These are phyloP conservation scores for Verticillium tricorpus DNA, from an alignment of 2,329 filamentous ascomycete species.

Conservation along the genomic window DNA sequence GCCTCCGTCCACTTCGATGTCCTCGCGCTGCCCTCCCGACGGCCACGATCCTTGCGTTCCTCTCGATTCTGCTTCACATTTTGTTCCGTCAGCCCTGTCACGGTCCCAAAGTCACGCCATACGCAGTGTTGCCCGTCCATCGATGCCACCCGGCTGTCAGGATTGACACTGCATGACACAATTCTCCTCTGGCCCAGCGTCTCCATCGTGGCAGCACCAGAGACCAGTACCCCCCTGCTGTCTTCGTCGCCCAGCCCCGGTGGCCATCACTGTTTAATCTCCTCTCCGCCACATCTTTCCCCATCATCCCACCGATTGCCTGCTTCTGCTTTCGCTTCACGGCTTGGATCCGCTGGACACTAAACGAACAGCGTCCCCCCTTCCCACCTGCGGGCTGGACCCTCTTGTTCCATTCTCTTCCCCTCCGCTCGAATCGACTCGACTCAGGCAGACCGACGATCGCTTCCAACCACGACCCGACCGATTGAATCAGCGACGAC, in stretches of 20 bases:
- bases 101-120: constrained; percentile 11
- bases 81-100: constrained; percentile 10
- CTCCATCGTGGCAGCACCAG: constrained; percentile 6
- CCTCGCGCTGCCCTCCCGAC: background rate
- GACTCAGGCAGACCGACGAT: constrained; percentile 15
- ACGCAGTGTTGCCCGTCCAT: constrained; percentile 6
- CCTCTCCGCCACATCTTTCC: constrained; percentile 8
- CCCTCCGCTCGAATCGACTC: constrained; percentile 16
- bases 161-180: constrained; percentile 13
- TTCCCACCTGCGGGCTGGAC: constrained; percentile 27
- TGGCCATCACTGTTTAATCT: constrained; percentile 13
- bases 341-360: constrained; percentile 12
- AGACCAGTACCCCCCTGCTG: constrained; percentile 3
- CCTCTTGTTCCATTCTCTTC: constrained; percentile 17
- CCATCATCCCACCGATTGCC: constrained; percentile 12
- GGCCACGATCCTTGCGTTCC: background rate
- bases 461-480: constrained; percentile 12
- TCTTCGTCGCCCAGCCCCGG: constrained; percentile 5
- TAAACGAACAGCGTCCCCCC: constrained; percentile 13
- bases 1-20: constrained; percentile 3
- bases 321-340: constrained; percentile 8
- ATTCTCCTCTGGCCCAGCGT: constrained; percentile 6
- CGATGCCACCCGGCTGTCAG: constrained; percentile 1
- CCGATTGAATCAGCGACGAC: background rate
- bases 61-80: constrained; percentile 1